Evolutionary conservation across 2,329 filamentous ascomycete genomes (phyloP).

Genomic region (Celoporthe dispersa): DNA sequence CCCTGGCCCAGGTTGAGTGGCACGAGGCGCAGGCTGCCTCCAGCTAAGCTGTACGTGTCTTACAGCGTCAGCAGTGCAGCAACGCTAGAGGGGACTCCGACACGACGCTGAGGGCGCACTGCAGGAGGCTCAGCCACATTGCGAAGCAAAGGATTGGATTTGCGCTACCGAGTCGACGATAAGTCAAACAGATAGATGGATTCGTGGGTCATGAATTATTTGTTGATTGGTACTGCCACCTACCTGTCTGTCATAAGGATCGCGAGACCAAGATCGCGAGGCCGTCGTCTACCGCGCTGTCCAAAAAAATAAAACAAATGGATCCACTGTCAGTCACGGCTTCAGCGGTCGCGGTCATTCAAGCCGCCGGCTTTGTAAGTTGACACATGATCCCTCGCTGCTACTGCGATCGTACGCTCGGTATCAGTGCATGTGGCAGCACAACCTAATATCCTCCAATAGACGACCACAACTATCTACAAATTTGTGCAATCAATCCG

Average conservation of each 20-base stretch:
- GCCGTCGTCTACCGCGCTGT: not conserved
- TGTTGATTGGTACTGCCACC: not conserved
- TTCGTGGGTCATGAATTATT: not conserved
- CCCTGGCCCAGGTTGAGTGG: not conserved
- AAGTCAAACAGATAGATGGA: not conserved
- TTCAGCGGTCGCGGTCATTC: conserved; percentile 24
- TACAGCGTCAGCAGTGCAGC: conserved; percentile 9
- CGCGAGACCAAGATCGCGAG: not conserved
- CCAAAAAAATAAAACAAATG: conserved; percentile 19
- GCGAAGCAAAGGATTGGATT: not conserved
- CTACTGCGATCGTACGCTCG: not conserved
- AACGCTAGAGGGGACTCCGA: not conserved
- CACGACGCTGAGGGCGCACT: not conserved
- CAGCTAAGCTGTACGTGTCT: conserved; percentile 1
- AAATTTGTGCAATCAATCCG: conserved; percentile 29
- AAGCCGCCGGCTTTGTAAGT: conserved; percentile 29
- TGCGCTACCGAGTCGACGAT: not conserved
- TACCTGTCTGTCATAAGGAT: not conserved
- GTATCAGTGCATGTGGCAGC: not conserved
- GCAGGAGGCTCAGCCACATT: conserved; percentile 7
- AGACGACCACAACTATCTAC: conserved; percentile 28
- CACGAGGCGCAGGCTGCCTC: conserved; percentile 11
- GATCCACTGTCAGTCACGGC: conserved; percentile 27
- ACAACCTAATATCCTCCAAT: not conserved
- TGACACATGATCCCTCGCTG: not conserved